Base-by-base conservation (phyloP, 2,329 filamentous ascomycete species). In the Aspergillus awamori region DNA sequence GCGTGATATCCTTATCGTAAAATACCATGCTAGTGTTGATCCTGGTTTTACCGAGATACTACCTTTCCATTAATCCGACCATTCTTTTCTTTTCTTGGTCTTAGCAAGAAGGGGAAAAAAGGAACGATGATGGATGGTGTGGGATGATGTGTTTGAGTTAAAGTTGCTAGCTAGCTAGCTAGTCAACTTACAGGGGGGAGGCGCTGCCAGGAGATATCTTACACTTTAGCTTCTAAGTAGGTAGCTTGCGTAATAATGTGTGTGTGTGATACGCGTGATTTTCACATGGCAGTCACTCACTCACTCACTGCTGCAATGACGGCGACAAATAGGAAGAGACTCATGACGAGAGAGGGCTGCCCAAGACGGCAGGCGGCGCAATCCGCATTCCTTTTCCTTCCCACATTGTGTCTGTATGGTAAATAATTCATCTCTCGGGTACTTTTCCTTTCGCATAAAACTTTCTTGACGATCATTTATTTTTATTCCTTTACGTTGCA, bases 401-500 rank as follows among this genome's bases (percentile, higher is more conserved):
- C 52, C 49, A 41, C 52, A 33, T 28, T 57, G 36, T 47, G n/a
- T n/a, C 17, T 36, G 33, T 36, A 36, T 36, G 1, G 33, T 36
- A 15, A 36, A 36, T 36, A 36, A 36, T 2, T 20, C 20, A 20
- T 20, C 11, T 36, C 4, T 36, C 11, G 33, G 33, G 33, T 36
- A 36, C 5, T 6, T 30, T 30, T 11, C 10, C 1, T 4, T 30
- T 30, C 2, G 26, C 28, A 10, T 30, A 30, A 36, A 36, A 10
- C 11, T 4, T 10, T 11, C 28, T 5, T 30, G 43, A 17, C 41
- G 61, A 63, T 63, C 61, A 47, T 57, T 57, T 51, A 51, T 47
- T 36, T 13, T 36, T 36, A 15, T 15, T 36, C 2, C 5, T 36
- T 13, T 36, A 6, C 33, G 13, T 36, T 6, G 30, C 33, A 36